Percentiles rank a stretch among this genome's conserved stretches.
Conservation (phyloP, 1,139 yeast species). For the Lizanozyma gosingica region DNA sequence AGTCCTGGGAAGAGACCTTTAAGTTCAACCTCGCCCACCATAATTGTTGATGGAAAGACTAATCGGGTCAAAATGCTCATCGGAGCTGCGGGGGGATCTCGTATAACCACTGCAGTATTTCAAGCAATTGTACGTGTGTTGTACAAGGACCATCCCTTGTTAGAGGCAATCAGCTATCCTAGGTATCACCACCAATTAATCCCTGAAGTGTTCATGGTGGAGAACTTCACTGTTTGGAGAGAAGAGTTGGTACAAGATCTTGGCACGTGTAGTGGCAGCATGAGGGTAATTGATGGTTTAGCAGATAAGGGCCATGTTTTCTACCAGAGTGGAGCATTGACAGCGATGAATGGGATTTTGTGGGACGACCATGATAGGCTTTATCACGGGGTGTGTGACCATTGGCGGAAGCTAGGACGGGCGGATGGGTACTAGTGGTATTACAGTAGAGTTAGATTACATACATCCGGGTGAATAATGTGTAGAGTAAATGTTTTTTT, state of each 20-base stretch:
- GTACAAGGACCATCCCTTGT: conserved; percentile 46
- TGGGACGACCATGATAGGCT: conserved; percentile 9
- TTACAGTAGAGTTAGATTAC: conserved; percentile 1
- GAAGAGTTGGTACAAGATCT: neutral
- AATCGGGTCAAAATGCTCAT: conserved; percentile 49
- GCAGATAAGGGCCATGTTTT: conserved; percentile 20
- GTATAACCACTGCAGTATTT: conserved; percentile 77
- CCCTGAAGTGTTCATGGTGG: conserved; percentile 62
- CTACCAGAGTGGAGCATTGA: conserved; percentile 26
- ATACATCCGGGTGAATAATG: neutral
- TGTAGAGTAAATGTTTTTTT: neutral
- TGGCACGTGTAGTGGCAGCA: neutral
- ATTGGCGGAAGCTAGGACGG: conserved; percentile 36
- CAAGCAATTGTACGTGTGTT: conserved; percentile 68
- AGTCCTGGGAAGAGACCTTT: conserved; percentile 74
- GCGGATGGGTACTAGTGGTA: conserved; percentile 28
- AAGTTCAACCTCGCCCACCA: conserved; percentile 75
- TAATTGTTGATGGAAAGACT: conserved; percentile 42
- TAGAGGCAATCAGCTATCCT: conserved; percentile 68
- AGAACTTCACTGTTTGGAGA: conserved; percentile 22
- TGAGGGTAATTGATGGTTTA: conserved; percentile 9
- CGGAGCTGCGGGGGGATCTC: conserved; percentile 94
- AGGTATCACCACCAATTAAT: conserved; percentile 83
- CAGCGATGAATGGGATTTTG: conserved; percentile 37
- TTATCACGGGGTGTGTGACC: conserved; percentile 36